Evolutionary conservation across 2,329 filamentous ascomycete species (phyloP), one percentile per base, ranked within the genome.

Genomic region (Dendryphion nanum): DNA sequence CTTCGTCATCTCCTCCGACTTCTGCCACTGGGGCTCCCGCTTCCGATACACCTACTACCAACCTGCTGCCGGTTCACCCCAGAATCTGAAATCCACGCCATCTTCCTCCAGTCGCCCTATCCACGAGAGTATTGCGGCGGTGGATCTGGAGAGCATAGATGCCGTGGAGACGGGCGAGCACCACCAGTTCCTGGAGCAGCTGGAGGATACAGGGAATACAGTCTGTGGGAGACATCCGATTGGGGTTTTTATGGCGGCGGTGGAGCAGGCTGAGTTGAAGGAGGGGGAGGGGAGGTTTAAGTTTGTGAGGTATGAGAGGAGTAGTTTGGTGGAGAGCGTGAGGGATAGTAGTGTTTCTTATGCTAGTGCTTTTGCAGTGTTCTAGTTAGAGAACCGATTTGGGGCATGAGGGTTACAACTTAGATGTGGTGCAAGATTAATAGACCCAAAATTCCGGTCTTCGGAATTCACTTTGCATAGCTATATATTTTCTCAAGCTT

Each of bases 211-310:
- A 0, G 79, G 80, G 12, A 98, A 98, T 55, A 96, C 93, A 0
- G 88, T 98, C 0, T 98, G 93, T 58, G 93, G 93, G 3, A 76
- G 91, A 33, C 93, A 98, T 69, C 93, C 93, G 0, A 97, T 98
- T 53, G 90, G 93, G 0, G 84, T 97, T 4, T 78, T 86, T 24
- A 89, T 98, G 88, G 89, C 90, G 1, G 89, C 85, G 0, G 66
- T 97, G 43, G 90, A 96, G 68, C 69, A 74, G 33, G 68, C 41
- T 38, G 52, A 37, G 59, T 64, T 42, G 33, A 45, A 55, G 54
- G 50, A 16, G 2, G 88, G 95, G 57, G 45, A 13, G 57, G 73
- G 79, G 4, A 74, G 63, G 36, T 94, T 97, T 66, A 81, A 77
- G 52, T 89, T 97, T 55, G 76, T 95, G 39, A 76, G 85, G 55